Evolutionary conservation across 148 eudicot genomes (phyloP).

Genomic region (Rhododendron kiyosumense): DNA sequence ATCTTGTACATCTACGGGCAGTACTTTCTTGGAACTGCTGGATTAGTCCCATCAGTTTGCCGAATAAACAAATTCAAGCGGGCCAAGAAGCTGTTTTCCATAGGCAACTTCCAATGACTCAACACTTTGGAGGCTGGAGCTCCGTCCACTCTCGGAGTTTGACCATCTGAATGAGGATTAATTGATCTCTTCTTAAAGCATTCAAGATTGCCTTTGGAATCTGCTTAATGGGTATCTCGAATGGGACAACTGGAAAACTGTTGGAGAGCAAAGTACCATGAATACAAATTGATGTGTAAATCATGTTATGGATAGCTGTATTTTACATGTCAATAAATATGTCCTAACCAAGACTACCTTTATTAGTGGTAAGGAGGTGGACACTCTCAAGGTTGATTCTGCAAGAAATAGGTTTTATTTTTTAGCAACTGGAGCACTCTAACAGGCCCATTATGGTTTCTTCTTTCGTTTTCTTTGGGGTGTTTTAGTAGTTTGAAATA

Average conservation of each 20-base stretch:
- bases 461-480: neutral
- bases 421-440: neutral
- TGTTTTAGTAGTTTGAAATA: neutral
- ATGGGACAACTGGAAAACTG: neutral
- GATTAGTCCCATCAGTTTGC: neutral
- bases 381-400: neutral
- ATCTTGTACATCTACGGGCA: neutral
- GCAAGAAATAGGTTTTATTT: neutral
- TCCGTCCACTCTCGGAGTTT: neutral
- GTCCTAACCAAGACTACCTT: neutral
- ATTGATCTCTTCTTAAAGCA: neutral
- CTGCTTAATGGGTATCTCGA: neutral
- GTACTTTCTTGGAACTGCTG: neutral
- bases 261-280: neutral
- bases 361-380: neutral
- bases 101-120: neutral
- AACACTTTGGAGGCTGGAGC: neutral
- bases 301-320: neutral
- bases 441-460: neutral
- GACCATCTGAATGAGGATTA: neutral
- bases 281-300: neutral
- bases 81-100: neutral
- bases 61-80: neutral
- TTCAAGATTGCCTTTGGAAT: neutral
- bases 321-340: neutral